Evolutionary conservation across 345 rosid genomes (phyloP), one percentile per base, ranked within the genome.

Genomic region (Citrus glauca): DNA sequence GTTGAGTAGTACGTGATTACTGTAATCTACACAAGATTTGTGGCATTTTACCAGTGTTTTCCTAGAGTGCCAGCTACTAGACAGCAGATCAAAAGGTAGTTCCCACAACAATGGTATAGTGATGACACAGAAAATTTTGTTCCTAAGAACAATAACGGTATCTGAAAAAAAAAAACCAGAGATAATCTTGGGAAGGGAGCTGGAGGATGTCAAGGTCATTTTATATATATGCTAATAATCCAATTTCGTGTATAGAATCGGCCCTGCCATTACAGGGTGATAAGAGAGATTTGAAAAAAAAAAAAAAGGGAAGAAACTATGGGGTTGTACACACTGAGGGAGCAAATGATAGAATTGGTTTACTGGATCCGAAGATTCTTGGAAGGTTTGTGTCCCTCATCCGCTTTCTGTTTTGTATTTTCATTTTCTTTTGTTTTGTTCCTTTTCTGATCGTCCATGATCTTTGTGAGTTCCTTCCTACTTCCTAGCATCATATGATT

Each of bases 211-310:
- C 48, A 48, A 24, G 30, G 33, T 71, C 27, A 53, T 71, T 70
- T 56, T 71, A 66, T 53, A 24, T 79, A 66, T 75, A 82, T 82
- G 85, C 79, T 27, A 78, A 90, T 86, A 84, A 79, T 81, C 50
- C 76, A 66, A 78, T 78, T 78, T 81, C 78, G 20, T 83, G 90
- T 85, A 85, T 73, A 83, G 91, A 80, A 80, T 84, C 82, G 42
- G 57, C 83, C 85, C 86, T 84, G 85, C 79, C 80, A 77, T 80
- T 83, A 75, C 75, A 82, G 87, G 82, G 81, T 78, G 75, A 73
- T 65, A 69, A 63, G 56, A 48, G 73, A 62, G 72, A 45, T 13
- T 42, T 42, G 8, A 9, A 9, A 11, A 3, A 11, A 11, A 42
- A 76, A 76, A 81, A 75, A 82, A 22, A 4, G 19, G 19, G 16